Conservation (phyloP, 2,329 filamentous ascomycete genomes). For the Cytospora paraplurivora region DNA sequence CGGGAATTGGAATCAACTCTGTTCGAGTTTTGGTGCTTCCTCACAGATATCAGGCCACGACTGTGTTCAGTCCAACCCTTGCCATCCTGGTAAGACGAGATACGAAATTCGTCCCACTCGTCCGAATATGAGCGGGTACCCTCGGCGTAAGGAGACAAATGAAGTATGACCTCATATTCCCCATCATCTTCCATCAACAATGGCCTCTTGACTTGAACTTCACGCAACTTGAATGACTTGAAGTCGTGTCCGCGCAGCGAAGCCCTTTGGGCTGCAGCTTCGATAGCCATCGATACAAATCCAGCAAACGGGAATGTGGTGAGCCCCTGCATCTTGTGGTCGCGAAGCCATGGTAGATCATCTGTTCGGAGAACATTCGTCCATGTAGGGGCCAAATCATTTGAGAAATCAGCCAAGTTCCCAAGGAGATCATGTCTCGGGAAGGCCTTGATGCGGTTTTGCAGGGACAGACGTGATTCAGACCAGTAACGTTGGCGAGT, state of each 20-base stretch:
- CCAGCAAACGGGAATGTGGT: slow-evolving; percentile 50
- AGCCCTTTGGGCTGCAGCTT: slow-evolving; percentile 36
- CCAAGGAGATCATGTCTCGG: slow-evolving; percentile 45
- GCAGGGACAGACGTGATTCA: slow-evolving; percentile 39
- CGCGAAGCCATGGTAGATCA: slow-evolving; percentile 16
- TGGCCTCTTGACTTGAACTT: slow-evolving; percentile 36
- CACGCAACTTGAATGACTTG: slow-evolving; percentile 34
- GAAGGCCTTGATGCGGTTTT: slow-evolving; percentile 39
- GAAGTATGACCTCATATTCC: slow-evolving; percentile 36
- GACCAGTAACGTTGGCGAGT: slow-evolving; percentile 47
- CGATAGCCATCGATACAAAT: slow-evolving; percentile 44
- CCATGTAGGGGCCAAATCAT: slow-evolving; percentile 39
- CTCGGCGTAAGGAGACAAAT: slow-evolving; percentile 28
- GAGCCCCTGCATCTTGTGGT: slow-evolving; percentile 16
- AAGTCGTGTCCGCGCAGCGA: slow-evolving; percentile 27
- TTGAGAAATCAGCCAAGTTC: slow-evolving; percentile 36
- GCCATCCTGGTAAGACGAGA: slow-evolving; percentile 36
- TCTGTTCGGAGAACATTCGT: slow-evolving; percentile 38
- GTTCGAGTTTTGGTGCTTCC: slow-evolving; percentile 13
- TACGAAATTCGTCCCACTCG: slow-evolving; percentile 37
- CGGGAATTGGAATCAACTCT: slow-evolving; percentile 6
- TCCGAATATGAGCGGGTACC: slow-evolving; percentile 30
- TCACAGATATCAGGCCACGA: slow-evolving; percentile 32
- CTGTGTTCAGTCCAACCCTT: slow-evolving; percentile 38
- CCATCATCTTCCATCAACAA: slow-evolving; percentile 36